Percentiles rank a stretch among this genome's conserved stretches.
These are phyloP conservation scores for Calonectria ilicicola DNA, from an alignment of 2,329 filamentous ascomycete species.

Conservation along the genomic window DNA sequence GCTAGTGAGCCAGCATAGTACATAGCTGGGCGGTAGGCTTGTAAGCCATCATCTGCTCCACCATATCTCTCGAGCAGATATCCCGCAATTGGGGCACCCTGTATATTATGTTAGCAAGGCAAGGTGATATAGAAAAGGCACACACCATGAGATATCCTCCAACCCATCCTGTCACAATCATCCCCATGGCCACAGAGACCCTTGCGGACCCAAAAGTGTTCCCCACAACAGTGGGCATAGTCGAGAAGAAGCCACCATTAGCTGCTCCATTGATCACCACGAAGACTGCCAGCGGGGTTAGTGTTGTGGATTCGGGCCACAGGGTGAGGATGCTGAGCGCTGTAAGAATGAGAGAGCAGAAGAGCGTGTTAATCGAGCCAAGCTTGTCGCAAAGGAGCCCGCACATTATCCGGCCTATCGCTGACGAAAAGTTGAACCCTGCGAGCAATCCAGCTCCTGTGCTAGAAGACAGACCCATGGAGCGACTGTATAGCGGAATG, in stretches of 20 bases:
- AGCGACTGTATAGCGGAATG: slow-evolving; percentile 66
- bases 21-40: slow-evolving; percentile 70
- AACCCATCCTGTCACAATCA: slow-evolving; percentile 71
- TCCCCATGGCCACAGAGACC: slow-evolving; percentile 69
- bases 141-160: slow-evolving; percentile 70
- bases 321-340: slow-evolving; percentile 70
- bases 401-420: slow-evolving; percentile 66
- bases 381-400: slow-evolving; percentile 66
- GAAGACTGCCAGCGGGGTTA: slow-evolving; percentile 67
- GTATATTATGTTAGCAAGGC: neutral
- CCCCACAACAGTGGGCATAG: slow-evolving; percentile 72
- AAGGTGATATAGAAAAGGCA: neutral
- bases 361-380: slow-evolving; percentile 67
- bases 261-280: slow-evolving; percentile 69
- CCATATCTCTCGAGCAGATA: slow-evolving; percentile 68
- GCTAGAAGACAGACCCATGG: slow-evolving; percentile 64
- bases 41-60: slow-evolving; percentile 59
- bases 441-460: slow-evolving; percentile 69
- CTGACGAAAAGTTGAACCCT: slow-evolving; percentile 71
- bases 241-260: slow-evolving; percentile 74
- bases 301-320: slow-evolving; percentile 68
- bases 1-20: slow-evolving; percentile 65
- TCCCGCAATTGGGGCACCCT: slow-evolving; percentile 71
- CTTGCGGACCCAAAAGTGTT: slow-evolving; percentile 68
- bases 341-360: slow-evolving; percentile 62